A percentile compares a stretch with the other conserved stretches of the same genome.
Conservation (phyloP, 805 yeast species). For the Millerozyma acaciae region DNA sequence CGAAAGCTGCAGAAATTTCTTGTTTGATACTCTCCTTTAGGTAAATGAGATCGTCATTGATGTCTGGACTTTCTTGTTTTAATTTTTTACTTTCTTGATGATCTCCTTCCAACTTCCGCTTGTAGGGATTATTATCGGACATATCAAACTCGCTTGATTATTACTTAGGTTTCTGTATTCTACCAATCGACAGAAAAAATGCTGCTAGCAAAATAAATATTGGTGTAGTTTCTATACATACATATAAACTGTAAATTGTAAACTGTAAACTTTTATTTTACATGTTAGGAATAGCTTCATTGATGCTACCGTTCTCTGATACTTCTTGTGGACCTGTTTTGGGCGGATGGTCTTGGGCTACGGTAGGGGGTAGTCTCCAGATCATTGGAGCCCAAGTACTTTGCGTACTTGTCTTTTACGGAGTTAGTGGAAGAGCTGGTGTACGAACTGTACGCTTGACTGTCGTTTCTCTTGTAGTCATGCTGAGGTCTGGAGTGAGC, state of each 20-base stretch:
- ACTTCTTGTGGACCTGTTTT: constrained; percentile 11
- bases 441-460: constrained; percentile 1
- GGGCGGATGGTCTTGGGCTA: constrained; percentile 5
- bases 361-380: constrained; percentile 3
- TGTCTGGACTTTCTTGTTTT: constrained; percentile 6
- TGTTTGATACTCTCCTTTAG: constrained; percentile 30
- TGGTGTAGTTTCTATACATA: constrained; percentile 1
- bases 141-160: too few species aligned
- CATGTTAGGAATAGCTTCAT: neutral
- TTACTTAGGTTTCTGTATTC: too few species aligned
- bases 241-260: constrained; percentile 2
- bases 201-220: too few species aligned
- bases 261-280: constrained; percentile 1
- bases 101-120: constrained; percentile 15
- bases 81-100: constrained; percentile 9
- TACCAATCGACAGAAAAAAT: too few species aligned
- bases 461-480: constrained; percentile 1
- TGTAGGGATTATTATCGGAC: constrained; percentile 13
- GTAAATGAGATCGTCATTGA: constrained; percentile 12
- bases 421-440: constrained; percentile 5
- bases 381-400: constrained; percentile 10
- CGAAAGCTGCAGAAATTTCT: constrained; percentile 22
- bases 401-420: constrained; percentile 21
- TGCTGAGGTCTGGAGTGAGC: constrained; percentile 3
- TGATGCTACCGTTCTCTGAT: constrained; percentile 8